phyloP scores from a whole-genome alignment of 129 eudicot genomes.

The Glebionis coronaria region DNA sequence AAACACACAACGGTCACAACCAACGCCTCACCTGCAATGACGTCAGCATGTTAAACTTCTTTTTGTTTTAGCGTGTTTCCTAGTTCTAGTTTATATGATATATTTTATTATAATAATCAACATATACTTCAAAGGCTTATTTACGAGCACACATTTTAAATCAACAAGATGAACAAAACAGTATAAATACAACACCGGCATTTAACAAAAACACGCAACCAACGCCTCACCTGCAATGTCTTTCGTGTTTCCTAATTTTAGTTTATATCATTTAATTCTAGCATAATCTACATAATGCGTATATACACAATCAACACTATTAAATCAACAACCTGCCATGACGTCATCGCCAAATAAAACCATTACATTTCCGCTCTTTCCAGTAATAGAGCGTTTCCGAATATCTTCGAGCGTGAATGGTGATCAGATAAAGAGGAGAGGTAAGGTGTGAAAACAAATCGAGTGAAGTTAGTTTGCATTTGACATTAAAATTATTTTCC shows the following conservation, averaged over 20 bases:
- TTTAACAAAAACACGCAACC: too few relatives aligned
- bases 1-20: constrained; percentile 92
- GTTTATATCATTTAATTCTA: too few relatives aligned
- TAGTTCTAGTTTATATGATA: too few relatives aligned
- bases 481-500: constrained; percentile 17
- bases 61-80: too few relatives aligned
- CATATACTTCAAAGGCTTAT: too few relatives aligned
- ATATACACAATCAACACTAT: too few relatives aligned
- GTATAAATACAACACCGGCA: too few relatives aligned
- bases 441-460: constrained; percentile 30
- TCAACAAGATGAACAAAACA: constrained; percentile 21
- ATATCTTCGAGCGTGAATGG: constrained; percentile 61
- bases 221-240: too few relatives aligned
- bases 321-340: too few relatives aligned
- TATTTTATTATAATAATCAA: too few relatives aligned
- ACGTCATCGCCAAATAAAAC: not conserved
- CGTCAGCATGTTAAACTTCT: constrained; percentile 4
- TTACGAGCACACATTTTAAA: too few relatives aligned
- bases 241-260: constrained; percentile 18
- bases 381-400: constrained; percentile 43
- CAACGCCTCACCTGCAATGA: constrained; percentile 67
- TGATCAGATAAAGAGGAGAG: constrained; percentile 54
- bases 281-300: too few relatives aligned
- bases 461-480: constrained; percentile 40
- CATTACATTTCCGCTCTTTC: not conserved